These are phyloP conservation scores for Beta macrorhiza DNA, from an alignment of 179 eudicot species.

Conservation along the genomic window DNA sequence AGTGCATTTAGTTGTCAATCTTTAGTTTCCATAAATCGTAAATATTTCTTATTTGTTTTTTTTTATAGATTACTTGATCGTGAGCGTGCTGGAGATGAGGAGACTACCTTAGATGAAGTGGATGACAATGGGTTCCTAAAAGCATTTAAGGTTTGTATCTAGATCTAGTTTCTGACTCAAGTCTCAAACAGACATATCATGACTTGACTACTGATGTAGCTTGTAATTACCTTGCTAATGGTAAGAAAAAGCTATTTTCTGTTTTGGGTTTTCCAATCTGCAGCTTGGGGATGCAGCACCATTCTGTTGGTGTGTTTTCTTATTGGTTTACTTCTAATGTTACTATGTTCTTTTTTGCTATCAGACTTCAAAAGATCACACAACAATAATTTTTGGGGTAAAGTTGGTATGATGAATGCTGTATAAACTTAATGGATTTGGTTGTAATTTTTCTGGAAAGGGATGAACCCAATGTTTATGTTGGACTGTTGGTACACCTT, in stretches of 20 bases:
- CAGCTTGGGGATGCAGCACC: not conserved
- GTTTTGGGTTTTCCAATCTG: not conserved
- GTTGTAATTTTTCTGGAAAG: not conserved
- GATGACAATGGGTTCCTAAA: slow-evolving; percentile 83
- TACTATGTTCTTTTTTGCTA: not conserved
- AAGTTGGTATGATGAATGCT: not conserved
- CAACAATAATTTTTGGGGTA: not conserved
- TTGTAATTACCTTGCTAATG: not conserved
- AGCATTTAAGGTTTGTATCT: slow-evolving; percentile 75
- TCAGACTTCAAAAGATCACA: not conserved
- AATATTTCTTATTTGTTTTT: slow-evolving; percentile 19
- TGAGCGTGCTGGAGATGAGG: slow-evolving; percentile 80
- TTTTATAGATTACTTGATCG: slow-evolving; percentile 55
- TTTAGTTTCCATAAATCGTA: not conserved
- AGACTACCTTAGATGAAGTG: slow-evolving; percentile 72
- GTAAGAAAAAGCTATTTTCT: not conserved
- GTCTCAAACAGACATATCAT: not conserved
- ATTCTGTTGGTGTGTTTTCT: not conserved
- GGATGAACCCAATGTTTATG: not conserved
- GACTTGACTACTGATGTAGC: not conserved
- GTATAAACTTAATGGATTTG: not conserved
- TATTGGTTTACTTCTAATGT: not conserved
- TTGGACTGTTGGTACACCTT: not conserved
- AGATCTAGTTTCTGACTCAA: not conserved
- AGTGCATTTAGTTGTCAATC: slow-evolving; percentile 10